Conservation (phyloP, 805 yeast species). For the Candida xyloterini region DNA sequence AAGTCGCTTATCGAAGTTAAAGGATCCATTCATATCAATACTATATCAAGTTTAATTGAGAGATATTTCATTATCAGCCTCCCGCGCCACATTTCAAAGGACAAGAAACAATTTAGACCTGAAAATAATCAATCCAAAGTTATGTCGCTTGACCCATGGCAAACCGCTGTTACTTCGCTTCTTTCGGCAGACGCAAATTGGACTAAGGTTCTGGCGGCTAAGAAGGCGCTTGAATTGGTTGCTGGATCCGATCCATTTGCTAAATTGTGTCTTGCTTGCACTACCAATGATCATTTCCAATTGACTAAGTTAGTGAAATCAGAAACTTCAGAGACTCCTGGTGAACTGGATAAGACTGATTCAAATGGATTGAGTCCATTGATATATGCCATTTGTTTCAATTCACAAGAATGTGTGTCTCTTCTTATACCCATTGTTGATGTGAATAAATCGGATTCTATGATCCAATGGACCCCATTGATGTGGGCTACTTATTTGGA, state of each 20-base stretch:
- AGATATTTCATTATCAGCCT: neutral
- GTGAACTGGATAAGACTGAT: conserved; percentile 30
- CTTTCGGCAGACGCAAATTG: conserved; percentile 28
- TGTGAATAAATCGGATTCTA: conserved; percentile 48
- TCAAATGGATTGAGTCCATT: conserved; percentile 44
- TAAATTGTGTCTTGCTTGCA: conserved; percentile 37
- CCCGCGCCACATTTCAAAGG: conserved; percentile 7
- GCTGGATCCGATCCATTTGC: conserved; percentile 31
- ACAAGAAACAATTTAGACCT: neutral
- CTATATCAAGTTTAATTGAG: neutral
- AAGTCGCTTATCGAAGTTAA: conserved; percentile 21
- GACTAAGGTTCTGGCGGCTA: conserved; percentile 36
- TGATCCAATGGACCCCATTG: conserved; percentile 60
- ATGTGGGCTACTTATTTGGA: conserved; percentile 84
- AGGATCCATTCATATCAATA: neutral
- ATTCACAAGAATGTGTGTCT: conserved; percentile 47
- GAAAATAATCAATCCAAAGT: neutral
- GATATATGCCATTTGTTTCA: conserved; percentile 55
- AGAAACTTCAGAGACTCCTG: conserved; percentile 10
- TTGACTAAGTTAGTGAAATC: conserved; percentile 29
- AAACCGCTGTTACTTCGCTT: conserved; percentile 18
- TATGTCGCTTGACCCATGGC: conserved; percentile 35
- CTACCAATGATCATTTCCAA: conserved; percentile 35
- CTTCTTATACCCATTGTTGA: conserved; percentile 45
- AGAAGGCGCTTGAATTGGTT: conserved; percentile 32